Percentiles rank a stretch among this genome's conserved stretches.
Conservation (phyloP, 2,329 filamentous ascomycete genomes). For the Pseudocercospora vitis region DNA sequence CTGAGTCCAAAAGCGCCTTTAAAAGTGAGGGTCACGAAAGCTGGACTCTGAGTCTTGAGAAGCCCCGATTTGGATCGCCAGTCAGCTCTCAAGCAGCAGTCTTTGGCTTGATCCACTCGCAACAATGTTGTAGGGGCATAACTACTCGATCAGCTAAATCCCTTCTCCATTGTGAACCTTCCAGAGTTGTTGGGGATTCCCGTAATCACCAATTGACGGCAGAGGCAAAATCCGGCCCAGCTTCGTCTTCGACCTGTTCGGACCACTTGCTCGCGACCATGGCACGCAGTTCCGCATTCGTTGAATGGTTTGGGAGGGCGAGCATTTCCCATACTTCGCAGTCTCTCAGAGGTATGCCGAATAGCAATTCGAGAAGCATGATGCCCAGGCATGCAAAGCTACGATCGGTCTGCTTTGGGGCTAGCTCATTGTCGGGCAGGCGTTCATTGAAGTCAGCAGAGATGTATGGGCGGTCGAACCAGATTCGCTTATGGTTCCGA, state of each 20-base stretch:
- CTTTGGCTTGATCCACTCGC: neutral
- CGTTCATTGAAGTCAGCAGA: constrained; percentile 15
- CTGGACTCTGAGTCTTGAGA: too few relatives aligned
- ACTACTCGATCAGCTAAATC: constrained; percentile 23
- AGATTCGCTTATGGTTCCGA: neutral
- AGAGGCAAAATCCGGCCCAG: constrained; percentile 20
- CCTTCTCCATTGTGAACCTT: constrained; percentile 17
- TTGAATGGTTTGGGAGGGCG: too few relatives aligned
- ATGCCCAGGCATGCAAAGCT: constrained; percentile 24
- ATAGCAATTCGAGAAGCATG: constrained; percentile 20
- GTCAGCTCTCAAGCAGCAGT: too few relatives aligned
- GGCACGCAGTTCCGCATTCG: too few relatives aligned
- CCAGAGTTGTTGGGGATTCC: constrained; percentile 10
- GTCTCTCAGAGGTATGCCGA: constrained; percentile 9
- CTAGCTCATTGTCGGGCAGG: neutral
- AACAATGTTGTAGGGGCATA: constrained; percentile 13
- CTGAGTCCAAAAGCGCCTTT: neutral
- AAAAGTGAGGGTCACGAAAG: too few relatives aligned
- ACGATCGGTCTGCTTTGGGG: constrained; percentile 9
- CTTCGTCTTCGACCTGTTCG: constrained; percentile 20
- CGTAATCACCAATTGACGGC: constrained; percentile 21
- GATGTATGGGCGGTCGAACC: constrained; percentile 19
- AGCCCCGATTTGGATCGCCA: too few relatives aligned
- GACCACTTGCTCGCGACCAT: constrained; percentile 21
- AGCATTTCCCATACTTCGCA: constrained; percentile 15